Conservation (phyloP, 1,284 basidiomycete genomes). For the Leccinum variabile region DNA sequence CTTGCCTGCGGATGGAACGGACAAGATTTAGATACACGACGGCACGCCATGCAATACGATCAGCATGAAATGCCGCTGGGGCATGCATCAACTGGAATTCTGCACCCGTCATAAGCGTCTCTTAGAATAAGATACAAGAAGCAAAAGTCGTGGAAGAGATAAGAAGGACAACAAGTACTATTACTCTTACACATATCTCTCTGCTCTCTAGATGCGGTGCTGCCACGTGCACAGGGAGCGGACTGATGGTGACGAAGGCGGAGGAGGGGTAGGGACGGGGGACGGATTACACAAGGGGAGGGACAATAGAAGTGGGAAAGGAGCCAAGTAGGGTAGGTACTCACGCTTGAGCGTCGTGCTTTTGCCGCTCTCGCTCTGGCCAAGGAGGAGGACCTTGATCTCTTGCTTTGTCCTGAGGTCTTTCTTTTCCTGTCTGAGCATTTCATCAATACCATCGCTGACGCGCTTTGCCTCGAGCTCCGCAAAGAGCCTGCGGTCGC, state of each 20-base stretch:
- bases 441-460: conserved; percentile 76
- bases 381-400: conserved; percentile 74
- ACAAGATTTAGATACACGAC: conserved; percentile 85
- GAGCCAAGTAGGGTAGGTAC: conserved; percentile 37
- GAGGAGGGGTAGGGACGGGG: neutral
- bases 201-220: conserved; percentile 3
- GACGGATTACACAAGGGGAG: neutral
- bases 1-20: conserved; percentile 70
- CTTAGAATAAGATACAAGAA: neutral
- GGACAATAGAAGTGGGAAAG: conserved; percentile 10
- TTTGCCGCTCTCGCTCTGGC: conserved; percentile 82
- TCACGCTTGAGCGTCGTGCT: conserved; percentile 81
- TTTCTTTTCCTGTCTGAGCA: conserved; percentile 62
- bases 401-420: conserved; percentile 58
- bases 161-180: conserved; percentile 5
- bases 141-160: conserved; percentile 5
- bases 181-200: conserved; percentile 3
- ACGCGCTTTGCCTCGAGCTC: conserved; percentile 70
- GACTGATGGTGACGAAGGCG: neutral
- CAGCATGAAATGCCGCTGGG: conserved; percentile 69
- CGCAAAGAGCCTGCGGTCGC: conserved; percentile 56
- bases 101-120: conserved; percentile 34
- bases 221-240: neutral
- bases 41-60: conserved; percentile 79
- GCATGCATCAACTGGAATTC: conserved; percentile 80